These are phyloP conservation scores for Gossypium longicalyx DNA, from an alignment of 345 rosid species.

Conservation along the genomic window DNA sequence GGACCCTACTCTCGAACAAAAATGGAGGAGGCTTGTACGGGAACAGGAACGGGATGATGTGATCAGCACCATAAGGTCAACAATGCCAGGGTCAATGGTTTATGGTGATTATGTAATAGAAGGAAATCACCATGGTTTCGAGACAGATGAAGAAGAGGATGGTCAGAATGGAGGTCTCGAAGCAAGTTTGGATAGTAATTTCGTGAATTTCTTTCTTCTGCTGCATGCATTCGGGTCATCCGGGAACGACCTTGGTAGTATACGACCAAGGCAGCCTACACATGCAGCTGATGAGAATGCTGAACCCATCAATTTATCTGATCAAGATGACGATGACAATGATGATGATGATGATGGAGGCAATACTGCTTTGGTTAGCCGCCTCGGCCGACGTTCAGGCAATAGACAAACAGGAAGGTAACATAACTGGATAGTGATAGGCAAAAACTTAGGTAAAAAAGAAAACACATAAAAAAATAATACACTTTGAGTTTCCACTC, in stretches of 20 bases:
- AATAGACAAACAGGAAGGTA: slow-evolving; percentile 41
- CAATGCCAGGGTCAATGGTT: slow-evolving; percentile 83
- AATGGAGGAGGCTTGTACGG: slow-evolving; percentile 73
- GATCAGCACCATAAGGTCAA: slow-evolving; percentile 71
- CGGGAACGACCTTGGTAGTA: slow-evolving; percentile 43
- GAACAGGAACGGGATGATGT: slow-evolving; percentile 70
- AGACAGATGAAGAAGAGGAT: slow-evolving; percentile 45
- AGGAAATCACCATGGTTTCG: slow-evolving; percentile 48
- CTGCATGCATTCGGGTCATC: slow-evolving; percentile 72
- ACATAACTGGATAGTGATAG: slow-evolving; percentile 14
- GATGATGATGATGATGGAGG: slow-evolving; percentile 25
- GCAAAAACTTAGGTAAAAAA: slow-evolving; percentile 8
- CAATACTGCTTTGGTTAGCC: slow-evolving; percentile 50
- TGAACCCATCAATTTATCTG: slow-evolving; percentile 27
- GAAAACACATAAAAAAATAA: slow-evolving; percentile 4
- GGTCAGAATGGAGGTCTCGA: slow-evolving; percentile 41
- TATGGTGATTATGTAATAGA: slow-evolving; percentile 80
- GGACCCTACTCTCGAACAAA: slow-evolving; percentile 73
- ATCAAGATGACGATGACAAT: slow-evolving; percentile 37
- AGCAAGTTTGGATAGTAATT: slow-evolving; percentile 50
- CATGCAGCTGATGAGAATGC: slow-evolving; percentile 34
- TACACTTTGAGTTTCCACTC: slow-evolving; percentile 11
- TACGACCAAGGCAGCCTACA: slow-evolving; percentile 37
- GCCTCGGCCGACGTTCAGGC: slow-evolving; percentile 61
- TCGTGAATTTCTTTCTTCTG: slow-evolving; percentile 60